A percentile compares a stretch with the other conserved stretches of the same genome.
Conservation (phyloP, 192 early-diverging fungal genomes). For the Linnemannia zychae region DNA sequence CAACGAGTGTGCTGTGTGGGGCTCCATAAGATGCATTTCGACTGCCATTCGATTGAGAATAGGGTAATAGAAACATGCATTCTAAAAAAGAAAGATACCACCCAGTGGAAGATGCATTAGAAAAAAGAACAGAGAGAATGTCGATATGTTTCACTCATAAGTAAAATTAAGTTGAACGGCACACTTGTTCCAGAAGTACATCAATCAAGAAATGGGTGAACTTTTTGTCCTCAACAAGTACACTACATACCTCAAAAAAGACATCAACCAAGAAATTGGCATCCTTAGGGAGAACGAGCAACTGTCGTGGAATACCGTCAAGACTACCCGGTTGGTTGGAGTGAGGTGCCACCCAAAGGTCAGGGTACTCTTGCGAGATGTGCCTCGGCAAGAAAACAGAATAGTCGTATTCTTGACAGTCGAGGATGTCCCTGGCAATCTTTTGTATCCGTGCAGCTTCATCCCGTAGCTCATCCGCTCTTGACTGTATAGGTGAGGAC, state of each 20-base stretch:
- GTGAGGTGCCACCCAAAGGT: conserved; percentile 32
- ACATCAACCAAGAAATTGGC: conserved; percentile 49
- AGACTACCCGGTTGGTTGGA: not conserved
- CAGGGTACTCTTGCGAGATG: conserved; percentile 48
- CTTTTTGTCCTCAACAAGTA: too few relatives aligned
- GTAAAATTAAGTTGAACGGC: not conserved
- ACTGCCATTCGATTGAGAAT: conserved; percentile 40
- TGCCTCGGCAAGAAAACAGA: conserved; percentile 36
- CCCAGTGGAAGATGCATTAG: not conserved
- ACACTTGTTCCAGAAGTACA: not conserved
- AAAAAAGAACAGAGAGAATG: not conserved
- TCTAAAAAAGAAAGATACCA: conserved; percentile 9
- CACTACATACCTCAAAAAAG: conserved; percentile 41
- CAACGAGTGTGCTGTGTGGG: conserved; percentile 37
- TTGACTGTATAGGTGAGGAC: not conserved
- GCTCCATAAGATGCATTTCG: conserved; percentile 46
- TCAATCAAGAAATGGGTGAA: not conserved
- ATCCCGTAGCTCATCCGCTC: not conserved
- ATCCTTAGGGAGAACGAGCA: conserved; percentile 43
- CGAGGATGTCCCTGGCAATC: conserved; percentile 44
- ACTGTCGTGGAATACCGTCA: conserved; percentile 32
- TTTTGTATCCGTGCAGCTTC: conserved; percentile 32
- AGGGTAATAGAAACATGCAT: conserved; percentile 48
- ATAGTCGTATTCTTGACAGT: conserved; percentile 34
- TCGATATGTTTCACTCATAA: not conserved